Base-by-base conservation (phyloP, 805 yeast species). In the Candida ipomoeae region DNA sequence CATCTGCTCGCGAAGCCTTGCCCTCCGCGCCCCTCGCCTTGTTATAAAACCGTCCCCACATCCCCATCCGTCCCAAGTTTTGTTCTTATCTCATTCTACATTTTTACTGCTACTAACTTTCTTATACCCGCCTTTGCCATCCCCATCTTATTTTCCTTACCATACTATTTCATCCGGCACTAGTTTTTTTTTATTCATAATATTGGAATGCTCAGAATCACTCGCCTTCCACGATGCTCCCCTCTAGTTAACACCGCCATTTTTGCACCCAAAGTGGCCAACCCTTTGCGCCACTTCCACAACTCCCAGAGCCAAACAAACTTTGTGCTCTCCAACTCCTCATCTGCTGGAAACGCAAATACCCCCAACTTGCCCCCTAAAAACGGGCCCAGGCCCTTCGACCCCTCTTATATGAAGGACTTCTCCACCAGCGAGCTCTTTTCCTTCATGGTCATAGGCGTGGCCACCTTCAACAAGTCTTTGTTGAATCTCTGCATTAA, bases 401-500 rank as follows among this genome's bases (percentile, higher is more conserved):
- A 56, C 40, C 38, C 57, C 14, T 36, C 55, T 8, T 58, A 45
- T 48, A 52, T 58, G 53, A 80, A 79, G 51, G 76, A 82, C 4
- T 69, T 85, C 37, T 74, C 77, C 34, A 72, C 67, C 44, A 63
- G 74, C 5, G 87, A 85, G 64, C 70, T 87, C 47, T 65, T 86
- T 42, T 84, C 88, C 1, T 79, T 82, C 55, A 78, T 83, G 37
- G 70, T 84, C 51, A 86, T 87, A 55, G 94, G 94, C 6, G 52
- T 81, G 39, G 85, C 85, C 39, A 86, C 92, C 1, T 56, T 84
- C 33, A 82, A 82, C 64, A 84, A 82, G 59, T 77, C 84, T 34
- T 75, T 83, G 33, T 73, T 87, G 55, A 73, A 84, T 52, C 50
- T 79, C 6, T 84, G 83, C 44, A 83, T 85, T 59, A 82, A 78